Conservation (phyloP, 192 early-diverging fungal genomes). For the Umbelopsis sp. region DNA sequence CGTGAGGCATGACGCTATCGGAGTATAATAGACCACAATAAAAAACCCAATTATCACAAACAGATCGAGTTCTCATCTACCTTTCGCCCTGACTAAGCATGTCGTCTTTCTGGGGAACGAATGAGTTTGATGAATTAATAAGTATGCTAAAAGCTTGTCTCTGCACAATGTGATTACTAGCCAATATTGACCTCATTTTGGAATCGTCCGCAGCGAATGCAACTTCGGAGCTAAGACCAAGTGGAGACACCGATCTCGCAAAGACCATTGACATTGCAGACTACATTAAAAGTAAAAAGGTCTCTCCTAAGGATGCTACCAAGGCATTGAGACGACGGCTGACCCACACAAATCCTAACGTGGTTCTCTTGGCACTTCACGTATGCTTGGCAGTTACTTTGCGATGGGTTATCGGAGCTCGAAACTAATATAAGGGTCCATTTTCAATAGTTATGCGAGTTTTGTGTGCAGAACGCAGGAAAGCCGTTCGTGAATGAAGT, state of each 20-base stretch:
- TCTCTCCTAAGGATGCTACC: slow-evolving; percentile 68
- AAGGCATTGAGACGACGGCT: slow-evolving; percentile 74
- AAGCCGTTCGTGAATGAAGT: slow-evolving; percentile 80
- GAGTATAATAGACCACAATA: too few relatives aligned
- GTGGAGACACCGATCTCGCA: slow-evolving; percentile 75
- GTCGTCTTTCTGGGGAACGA: not conserved
- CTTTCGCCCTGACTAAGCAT: not conserved
- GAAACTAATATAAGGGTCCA: not conserved
- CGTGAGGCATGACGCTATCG: too few relatives aligned
- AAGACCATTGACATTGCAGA: slow-evolving; percentile 86
- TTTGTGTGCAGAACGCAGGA: slow-evolving; percentile 92
- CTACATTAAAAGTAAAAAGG: slow-evolving; percentile 81
- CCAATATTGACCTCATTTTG: not conserved
- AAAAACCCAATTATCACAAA: too few relatives aligned
- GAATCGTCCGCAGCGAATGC: slow-evolving; percentile 60
- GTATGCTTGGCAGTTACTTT: slow-evolving; percentile 30
- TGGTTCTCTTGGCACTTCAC: slow-evolving; percentile 83
- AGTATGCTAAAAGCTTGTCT: not conserved
- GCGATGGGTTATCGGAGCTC: not conserved
- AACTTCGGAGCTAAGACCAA: slow-evolving; percentile 84
- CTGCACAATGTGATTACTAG: too few relatives aligned
- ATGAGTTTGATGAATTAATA: not conserved
- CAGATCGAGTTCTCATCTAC: not conserved
- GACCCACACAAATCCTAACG: slow-evolving; percentile 86
- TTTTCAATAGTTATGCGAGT: slow-evolving; percentile 69